Evolutionary conservation across 768 basidiomycete species (phyloP).

Genomic region (Boletus bicolor): DNA sequence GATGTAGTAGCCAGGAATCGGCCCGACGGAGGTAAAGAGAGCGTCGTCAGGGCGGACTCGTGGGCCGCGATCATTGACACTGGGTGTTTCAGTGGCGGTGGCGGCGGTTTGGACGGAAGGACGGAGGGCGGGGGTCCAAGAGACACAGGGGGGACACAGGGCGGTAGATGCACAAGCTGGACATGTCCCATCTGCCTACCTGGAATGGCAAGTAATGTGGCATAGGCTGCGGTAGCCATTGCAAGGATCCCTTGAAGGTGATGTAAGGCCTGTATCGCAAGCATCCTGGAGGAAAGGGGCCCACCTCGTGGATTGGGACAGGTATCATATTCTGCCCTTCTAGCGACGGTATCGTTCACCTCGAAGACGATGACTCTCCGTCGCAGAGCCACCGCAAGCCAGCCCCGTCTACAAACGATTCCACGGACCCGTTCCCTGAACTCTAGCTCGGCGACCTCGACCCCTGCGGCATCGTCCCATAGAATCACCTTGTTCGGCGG

Average conservation of each 20-base stretch:
- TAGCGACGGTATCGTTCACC: slow-evolving; percentile 56
- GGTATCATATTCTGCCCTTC: slow-evolving; percentile 81
- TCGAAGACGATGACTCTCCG: slow-evolving; percentile 78
- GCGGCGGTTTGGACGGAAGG: slow-evolving; percentile 53
- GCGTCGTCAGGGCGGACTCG: slow-evolving; percentile 69
- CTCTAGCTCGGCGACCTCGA: slow-evolving; percentile 84
- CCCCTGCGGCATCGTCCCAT: slow-evolving; percentile 78
- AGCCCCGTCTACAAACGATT: slow-evolving; percentile 74
- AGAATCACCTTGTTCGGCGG: slow-evolving; percentile 90
- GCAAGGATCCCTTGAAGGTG: slow-evolving; percentile 65
- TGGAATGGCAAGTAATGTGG: slow-evolving; percentile 82
- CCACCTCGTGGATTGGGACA: slow-evolving; percentile 81
- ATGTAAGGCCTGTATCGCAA: slow-evolving; percentile 1
- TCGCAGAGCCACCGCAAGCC: slow-evolving; percentile 79
- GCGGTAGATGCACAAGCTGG: slow-evolving; percentile 81
- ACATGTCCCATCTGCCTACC: slow-evolving; percentile 87
- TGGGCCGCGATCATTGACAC: slow-evolving; percentile 85
- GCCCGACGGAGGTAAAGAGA: slow-evolving; percentile 77
- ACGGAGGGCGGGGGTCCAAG: slow-evolving; percentile 53
- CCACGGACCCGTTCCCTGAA: slow-evolving; percentile 83
- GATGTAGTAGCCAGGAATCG: slow-evolving; percentile 82
- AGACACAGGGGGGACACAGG: slow-evolving; percentile 61
- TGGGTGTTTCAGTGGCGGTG: slow-evolving; percentile 57
- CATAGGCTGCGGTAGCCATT: slow-evolving; percentile 70
- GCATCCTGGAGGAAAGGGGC: slow-evolving; percentile 17